phyloP scores from a whole-genome alignment of 164 flowering plant genomes.

The Umbilicus rupestris region DNA sequence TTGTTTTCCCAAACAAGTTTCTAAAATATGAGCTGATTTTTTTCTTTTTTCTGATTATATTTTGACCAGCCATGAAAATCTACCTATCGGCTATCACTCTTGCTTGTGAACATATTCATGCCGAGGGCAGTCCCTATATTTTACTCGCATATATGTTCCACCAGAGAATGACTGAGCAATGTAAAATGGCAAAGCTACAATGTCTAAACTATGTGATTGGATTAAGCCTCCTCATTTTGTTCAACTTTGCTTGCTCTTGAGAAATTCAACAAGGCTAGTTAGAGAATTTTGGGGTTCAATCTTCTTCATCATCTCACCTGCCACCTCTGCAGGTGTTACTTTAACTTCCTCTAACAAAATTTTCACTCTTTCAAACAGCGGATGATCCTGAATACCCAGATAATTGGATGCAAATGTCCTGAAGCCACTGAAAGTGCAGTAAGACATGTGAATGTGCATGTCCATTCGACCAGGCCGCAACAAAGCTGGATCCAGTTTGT shows the following conservation, averaged over 20 bases:
- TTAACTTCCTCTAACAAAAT: slow-evolving; percentile 13
- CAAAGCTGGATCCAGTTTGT: slow-evolving; percentile 35
- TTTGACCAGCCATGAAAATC: too few relatives aligned
- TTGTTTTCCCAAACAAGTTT: too few relatives aligned
- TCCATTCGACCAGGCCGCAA: slow-evolving; percentile 48
- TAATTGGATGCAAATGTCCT: slow-evolving; percentile 26
- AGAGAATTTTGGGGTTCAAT: slow-evolving; percentile 19
- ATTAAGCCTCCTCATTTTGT: neutral
- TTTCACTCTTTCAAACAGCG: slow-evolving; percentile 15
- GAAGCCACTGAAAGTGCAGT: slow-evolving; percentile 29
- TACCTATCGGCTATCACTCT: too few relatives aligned
- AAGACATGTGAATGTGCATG: slow-evolving; percentile 39
- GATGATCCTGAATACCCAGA: slow-evolving; percentile 24
- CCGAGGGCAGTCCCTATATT: too few relatives aligned
- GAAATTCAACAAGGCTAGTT: slow-evolving; percentile 16
- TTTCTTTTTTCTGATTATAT: too few relatives aligned
- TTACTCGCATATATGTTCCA: too few relatives aligned
- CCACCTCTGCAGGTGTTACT: slow-evolving; percentile 27
- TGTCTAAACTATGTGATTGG: too few relatives aligned
- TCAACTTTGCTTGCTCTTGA: slow-evolving; percentile 13
- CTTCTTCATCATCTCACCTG: slow-evolving; percentile 24
- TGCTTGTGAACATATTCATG: too few relatives aligned
- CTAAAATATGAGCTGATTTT: too few relatives aligned
- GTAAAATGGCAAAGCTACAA: too few relatives aligned
- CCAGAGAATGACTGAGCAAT: too few relatives aligned